Conservation (phyloP, 2,329 filamentous ascomycete species). For the Diaporthe batatas region DNA sequence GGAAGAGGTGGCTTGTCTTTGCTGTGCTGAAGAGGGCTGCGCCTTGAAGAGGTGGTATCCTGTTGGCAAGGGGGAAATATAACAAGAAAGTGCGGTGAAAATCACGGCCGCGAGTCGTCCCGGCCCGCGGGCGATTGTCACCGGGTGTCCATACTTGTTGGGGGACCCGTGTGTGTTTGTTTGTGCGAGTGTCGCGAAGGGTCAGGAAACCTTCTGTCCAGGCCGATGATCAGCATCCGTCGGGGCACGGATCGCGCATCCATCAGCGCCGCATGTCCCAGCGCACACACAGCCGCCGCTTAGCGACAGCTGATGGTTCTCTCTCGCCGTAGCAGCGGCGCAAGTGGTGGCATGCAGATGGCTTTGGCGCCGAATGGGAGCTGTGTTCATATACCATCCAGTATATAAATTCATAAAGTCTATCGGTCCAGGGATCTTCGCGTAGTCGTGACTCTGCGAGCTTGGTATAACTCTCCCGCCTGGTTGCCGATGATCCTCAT, state of each 20-base stretch:
- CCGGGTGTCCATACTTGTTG: neutral
- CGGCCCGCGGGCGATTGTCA: neutral
- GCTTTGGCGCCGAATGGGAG: neutral
- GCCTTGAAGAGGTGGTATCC: neutral
- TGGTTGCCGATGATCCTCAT: constrained; percentile 25
- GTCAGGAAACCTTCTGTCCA: neutral
- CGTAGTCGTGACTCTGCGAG: neutral
- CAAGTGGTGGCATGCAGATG: neutral
- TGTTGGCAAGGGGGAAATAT: neutral
- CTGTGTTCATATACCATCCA: neutral
- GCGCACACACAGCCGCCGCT: neutral
- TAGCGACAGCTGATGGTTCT: neutral
- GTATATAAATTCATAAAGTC: neutral
- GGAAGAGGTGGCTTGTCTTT: constrained; percentile 80
- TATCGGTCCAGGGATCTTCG: neutral
- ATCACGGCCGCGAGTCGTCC: neutral
- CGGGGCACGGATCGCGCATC: neutral
- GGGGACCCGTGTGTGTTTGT: neutral
- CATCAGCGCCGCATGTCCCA: neutral
- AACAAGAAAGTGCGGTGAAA: neutral
- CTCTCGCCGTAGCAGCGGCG: neutral
- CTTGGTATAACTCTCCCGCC: constrained; percentile 5
- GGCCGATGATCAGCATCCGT: neutral
- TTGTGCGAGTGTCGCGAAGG: neutral
- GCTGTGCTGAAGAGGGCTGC: constrained; percentile 61